phyloP scores from a whole-genome alignment of 768 basidiomycete species.

The Boletus tylopilopsis region DNA sequence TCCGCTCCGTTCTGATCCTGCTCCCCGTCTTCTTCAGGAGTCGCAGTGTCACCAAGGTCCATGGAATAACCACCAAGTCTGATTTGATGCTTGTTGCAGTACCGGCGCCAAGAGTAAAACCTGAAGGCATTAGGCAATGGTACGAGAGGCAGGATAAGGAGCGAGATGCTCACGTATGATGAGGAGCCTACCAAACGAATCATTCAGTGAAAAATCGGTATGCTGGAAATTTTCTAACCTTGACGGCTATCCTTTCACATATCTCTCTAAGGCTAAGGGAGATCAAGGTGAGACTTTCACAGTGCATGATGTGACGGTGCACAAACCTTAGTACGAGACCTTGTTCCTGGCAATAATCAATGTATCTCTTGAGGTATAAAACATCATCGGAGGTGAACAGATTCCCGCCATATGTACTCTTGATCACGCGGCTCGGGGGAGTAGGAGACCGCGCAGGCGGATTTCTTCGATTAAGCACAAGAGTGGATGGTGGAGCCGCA shows the following conservation, averaged over 20 bases:
- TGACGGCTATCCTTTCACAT: slow-evolving; percentile 82
- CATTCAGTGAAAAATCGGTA: slow-evolving; percentile 4
- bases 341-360: slow-evolving; percentile 87
- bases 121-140: slow-evolving; percentile 34
- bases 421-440: slow-evolving; percentile 78
- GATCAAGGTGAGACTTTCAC: slow-evolving; percentile 26
- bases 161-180: slow-evolving; percentile 65
- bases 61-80: slow-evolving; percentile 83
- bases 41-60: slow-evolving; percentile 53
- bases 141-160: background rate
- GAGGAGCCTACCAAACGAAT: slow-evolving; percentile 57
- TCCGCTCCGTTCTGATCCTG: slow-evolving; percentile 42
- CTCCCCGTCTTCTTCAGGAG: slow-evolving; percentile 42
- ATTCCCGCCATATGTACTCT: slow-evolving; percentile 88
- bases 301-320: background rate
- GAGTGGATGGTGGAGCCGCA: slow-evolving; percentile 59
- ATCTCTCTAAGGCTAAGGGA: slow-evolving; percentile 61
- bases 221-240: slow-evolving; percentile 40
- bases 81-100: slow-evolving; percentile 91
- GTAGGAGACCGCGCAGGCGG: slow-evolving; percentile 78
- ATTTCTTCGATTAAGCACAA: slow-evolving; percentile 62
- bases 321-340: slow-evolving; percentile 73
- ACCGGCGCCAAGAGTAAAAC: slow-evolving; percentile 88
- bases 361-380: slow-evolving; percentile 79
- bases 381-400: slow-evolving; percentile 84